Percentiles rank a stretch among this genome's conserved stretches.
These are phyloP conservation scores for Pseudonitzschia pungens DNA, from an alignment of 108 stramenopile genomes.

Conservation along the genomic window DNA sequence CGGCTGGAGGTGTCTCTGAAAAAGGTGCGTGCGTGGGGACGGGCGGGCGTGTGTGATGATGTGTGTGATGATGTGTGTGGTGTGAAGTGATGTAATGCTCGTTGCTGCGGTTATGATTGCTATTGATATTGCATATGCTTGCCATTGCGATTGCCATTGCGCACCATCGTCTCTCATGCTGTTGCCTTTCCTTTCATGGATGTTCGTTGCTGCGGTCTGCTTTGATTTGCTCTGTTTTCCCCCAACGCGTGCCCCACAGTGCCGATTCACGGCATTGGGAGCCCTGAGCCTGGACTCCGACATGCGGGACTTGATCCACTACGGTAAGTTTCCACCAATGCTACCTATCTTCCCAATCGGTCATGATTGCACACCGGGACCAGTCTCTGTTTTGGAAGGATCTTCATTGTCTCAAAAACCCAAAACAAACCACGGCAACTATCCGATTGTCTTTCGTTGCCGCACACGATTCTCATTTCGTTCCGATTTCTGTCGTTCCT, in stretches of 20 bases:
- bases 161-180: background rate
- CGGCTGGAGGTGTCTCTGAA: constrained; percentile 75
- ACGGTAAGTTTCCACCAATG: constrained; percentile 12
- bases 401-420: background rate
- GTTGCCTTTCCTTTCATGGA: background rate
- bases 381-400: background rate
- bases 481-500: too few relatives aligned
- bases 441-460: too few relatives aligned
- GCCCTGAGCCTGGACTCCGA: constrained; percentile 83
- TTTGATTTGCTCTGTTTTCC: background rate
- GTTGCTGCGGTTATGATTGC: too few relatives aligned
- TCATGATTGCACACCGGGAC: too few relatives aligned
- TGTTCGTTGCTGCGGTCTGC: background rate
- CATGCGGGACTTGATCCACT: constrained; percentile 74
- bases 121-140: too few relatives aligned
- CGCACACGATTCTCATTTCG: too few relatives aligned
- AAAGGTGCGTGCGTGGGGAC: constrained; percentile 61
- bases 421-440: background rate
- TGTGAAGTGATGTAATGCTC: too few relatives aligned
- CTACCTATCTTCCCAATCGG: too few relatives aligned
- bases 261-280: constrained; percentile 76
- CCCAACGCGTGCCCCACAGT: constrained; percentile 21
- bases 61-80: background rate
- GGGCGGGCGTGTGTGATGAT: too few relatives aligned
- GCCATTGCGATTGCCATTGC: too few relatives aligned